Percentiles rank a stretch among this genome's conserved stretches.
Conservation (phyloP, 108 stramenopile species). For the Stephanodiscus minutulus region DNA sequence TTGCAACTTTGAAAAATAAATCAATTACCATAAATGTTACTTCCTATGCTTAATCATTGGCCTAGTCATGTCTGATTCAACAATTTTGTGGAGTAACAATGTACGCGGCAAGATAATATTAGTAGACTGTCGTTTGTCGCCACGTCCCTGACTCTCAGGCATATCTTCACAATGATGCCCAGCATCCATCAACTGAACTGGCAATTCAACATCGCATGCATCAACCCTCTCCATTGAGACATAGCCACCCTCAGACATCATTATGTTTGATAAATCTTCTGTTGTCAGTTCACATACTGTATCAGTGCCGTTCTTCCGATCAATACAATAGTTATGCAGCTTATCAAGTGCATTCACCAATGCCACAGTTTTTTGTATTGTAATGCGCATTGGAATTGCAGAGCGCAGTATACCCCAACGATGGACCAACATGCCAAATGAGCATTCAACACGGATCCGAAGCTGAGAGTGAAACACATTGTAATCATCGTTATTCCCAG, state of each 20-base stretch:
- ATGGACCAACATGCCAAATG: slow-evolving; percentile 36
- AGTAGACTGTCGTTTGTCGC: neutral
- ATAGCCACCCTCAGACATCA: neutral
- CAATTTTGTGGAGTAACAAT: neutral
- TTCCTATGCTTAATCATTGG: neutral
- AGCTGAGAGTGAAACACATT: slow-evolving; percentile 29
- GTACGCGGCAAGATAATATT: neutral
- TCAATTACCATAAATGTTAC: neutral
- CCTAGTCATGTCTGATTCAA: slow-evolving; percentile 1
- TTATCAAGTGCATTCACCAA: slow-evolving; percentile 9
- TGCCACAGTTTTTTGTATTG: slow-evolving; percentile 2
- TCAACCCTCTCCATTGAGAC: neutral
- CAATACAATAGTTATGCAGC: slow-evolving; percentile 35
- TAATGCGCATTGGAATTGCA: neutral
- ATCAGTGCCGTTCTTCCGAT: neutral
- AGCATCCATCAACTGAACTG: neutral
- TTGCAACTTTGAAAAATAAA: neutral
- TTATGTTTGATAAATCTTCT: neutral
- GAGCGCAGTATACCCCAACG: slow-evolving; percentile 31
- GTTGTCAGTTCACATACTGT: neutral
- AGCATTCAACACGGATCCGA: slow-evolving; percentile 30
- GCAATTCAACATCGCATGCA: neutral
- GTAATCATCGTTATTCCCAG: slow-evolving; percentile 12
- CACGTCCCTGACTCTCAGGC: neutral
- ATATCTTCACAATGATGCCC: neutral